Evolutionary conservation across 2,329 filamentous ascomycete species (phyloP).

Genomic region (Colletotrichum higginsianum): DNA sequence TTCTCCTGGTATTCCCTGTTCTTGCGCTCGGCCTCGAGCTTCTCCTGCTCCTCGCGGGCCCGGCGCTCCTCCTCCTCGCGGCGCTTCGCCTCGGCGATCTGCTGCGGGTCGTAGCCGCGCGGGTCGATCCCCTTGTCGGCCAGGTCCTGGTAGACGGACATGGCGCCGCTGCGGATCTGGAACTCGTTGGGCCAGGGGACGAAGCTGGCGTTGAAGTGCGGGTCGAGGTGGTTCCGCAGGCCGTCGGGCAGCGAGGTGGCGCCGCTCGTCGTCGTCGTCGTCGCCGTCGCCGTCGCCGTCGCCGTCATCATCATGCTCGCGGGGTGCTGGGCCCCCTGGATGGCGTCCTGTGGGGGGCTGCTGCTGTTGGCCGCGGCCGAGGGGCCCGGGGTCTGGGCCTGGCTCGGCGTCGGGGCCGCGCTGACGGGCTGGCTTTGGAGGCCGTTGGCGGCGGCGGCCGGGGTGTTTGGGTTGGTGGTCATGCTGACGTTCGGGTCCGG

Average conservation of each 20-base stretch:
- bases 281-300: no score
- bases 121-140: conserved; percentile 75
- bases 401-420: conserved; percentile 46
- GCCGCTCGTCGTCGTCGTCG: conserved; percentile 48
- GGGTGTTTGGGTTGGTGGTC: conserved; percentile 30
- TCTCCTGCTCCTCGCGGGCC: conserved; percentile 53
- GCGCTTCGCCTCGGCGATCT: conserved; percentile 66
- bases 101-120: conserved; percentile 70
- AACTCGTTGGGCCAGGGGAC: conserved; percentile 83
- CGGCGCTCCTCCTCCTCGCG: conserved; percentile 64
- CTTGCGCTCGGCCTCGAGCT: conserved; percentile 61
- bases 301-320: no score
- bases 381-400: conserved; percentile 43
- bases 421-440: conserved; percentile 43
- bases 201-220: conserved; percentile 72
- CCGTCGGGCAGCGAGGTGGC: conserved; percentile 63
- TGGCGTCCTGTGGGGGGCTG: conserved; percentile 45
- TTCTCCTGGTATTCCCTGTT: conserved; percentile 57
- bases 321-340: conserved; percentile 50
- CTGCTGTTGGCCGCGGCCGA: conserved; percentile 34
- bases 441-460: conserved; percentile 31
- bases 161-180: conserved; percentile 76
- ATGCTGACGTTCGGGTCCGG: conserved; percentile 42
- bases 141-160: conserved; percentile 76
- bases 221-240: conserved; percentile 68